Conservation (phyloP, 1,139 yeast species). For the Lodderomyces margitis region DNA sequence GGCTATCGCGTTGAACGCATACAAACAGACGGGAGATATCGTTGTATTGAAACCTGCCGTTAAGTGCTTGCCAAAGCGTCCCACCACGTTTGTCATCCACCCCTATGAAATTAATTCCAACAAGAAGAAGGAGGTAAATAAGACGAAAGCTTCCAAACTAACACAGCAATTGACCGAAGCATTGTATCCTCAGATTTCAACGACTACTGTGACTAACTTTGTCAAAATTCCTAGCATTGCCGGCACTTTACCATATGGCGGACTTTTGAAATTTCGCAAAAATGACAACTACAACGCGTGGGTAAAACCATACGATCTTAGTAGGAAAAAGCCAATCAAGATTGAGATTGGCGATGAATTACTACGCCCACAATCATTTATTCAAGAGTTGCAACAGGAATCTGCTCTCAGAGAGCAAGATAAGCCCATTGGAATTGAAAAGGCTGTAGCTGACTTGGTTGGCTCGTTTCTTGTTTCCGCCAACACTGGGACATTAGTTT, state of each 20-base stretch:
- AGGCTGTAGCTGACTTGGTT: slow-evolving; percentile 38
- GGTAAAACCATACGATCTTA: slow-evolving; percentile 33
- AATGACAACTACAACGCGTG: slow-evolving; percentile 45
- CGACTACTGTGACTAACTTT: slow-evolving; percentile 45
- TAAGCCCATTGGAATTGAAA: slow-evolving; percentile 59
- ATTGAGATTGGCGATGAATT: slow-evolving; percentile 56
- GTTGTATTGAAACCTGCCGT: slow-evolving; percentile 53
- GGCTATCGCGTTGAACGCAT: slow-evolving; percentile 58
- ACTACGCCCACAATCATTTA: slow-evolving; percentile 49
- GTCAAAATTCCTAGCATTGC: slow-evolving; percentile 50
- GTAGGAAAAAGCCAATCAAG: slow-evolving; percentile 27
- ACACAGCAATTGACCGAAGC: slow-evolving; percentile 17
- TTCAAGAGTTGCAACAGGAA: slow-evolving; percentile 19
- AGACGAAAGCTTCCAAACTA: slow-evolving; percentile 26
- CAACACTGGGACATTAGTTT: slow-evolving; percentile 53
- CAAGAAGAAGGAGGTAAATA: slow-evolving; percentile 25
- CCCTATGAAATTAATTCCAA: slow-evolving; percentile 53
- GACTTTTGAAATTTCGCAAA: slow-evolving; percentile 52
- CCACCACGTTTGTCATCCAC: slow-evolving; percentile 48
- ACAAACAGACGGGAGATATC: slow-evolving; percentile 51
- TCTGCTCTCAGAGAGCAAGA: slow-evolving; percentile 7
- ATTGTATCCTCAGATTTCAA: slow-evolving; percentile 14
- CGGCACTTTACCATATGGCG: slow-evolving; percentile 58
- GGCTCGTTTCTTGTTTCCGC: slow-evolving; percentile 46
- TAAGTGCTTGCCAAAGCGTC: slow-evolving; percentile 37